A percentile compares a stretch with the other conserved stretches of the same genome.
These are phyloP conservation scores for Marsdenia floribunda DNA, from an alignment of 257 asterid species.

Conservation along the genomic window DNA sequence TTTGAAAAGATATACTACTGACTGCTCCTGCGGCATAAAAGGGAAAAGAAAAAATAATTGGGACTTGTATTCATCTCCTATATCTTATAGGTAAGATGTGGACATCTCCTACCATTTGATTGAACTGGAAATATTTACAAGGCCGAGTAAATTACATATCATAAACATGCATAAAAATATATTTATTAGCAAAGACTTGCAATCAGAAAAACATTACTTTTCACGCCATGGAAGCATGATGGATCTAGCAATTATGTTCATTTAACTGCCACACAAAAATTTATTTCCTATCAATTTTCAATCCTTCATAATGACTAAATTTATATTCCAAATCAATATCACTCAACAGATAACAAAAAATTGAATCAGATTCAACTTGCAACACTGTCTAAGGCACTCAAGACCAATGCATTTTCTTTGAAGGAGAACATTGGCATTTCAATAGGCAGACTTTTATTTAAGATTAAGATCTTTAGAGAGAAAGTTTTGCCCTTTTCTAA, in stretches of 20 bases:
- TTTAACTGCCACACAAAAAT: neutral
- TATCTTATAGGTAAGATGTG: neutral
- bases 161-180: neutral
- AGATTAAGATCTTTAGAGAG: neutral
- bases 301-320: neutral
- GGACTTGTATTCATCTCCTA: constrained; percentile 35
- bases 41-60: constrained; percentile 44
- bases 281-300: neutral
- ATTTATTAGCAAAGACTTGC: neutral
- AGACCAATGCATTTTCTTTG: neutral
- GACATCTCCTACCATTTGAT: neutral
- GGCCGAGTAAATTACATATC: neutral
- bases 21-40: constrained; percentile 64
- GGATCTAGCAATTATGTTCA: neutral
- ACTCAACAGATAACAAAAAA: neutral
- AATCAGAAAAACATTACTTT: neutral
- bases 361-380: neutral
- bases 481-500: neutral
- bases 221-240: neutral
- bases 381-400: neutral
- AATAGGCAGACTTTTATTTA: neutral
- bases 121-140: neutral
- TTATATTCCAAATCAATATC: neutral
- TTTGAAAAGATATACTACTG: constrained; percentile 38
- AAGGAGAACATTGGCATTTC: constrained; percentile 2